Evolutionary conservation across 345 rosid species (phyloP).

Genomic region (Raphanus sativus): DNA sequence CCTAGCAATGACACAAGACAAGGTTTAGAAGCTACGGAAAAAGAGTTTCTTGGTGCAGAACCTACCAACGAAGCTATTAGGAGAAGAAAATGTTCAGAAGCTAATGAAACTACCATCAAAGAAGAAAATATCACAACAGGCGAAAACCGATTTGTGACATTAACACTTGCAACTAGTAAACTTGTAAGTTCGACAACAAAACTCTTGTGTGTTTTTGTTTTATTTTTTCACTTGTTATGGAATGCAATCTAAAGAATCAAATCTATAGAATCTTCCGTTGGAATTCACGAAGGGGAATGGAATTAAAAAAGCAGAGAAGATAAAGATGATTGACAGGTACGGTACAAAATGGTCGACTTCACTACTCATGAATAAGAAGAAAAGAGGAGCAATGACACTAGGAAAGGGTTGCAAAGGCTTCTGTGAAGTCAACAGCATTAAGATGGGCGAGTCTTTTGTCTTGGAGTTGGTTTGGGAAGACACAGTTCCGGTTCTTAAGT

Average conservation of each 20-base stretch:
- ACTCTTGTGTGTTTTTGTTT: background rate
- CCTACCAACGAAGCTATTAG: no score
- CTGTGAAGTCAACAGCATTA: slow-evolving; percentile 11
- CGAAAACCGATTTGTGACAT: slow-evolving; percentile 7
- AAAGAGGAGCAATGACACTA: slow-evolving; percentile 6
- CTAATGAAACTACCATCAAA: background rate
- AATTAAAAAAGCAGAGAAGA: slow-evolving; percentile 1
- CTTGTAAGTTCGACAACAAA: slow-evolving; percentile 18
- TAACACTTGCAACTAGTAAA: background rate
- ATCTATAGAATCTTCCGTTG: slow-evolving; percentile 17
- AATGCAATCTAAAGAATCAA: background rate
- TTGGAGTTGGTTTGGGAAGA: slow-evolving; percentile 31
- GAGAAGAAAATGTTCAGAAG: no score
- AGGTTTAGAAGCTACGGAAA: background rate
- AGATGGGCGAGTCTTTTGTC: slow-evolving; percentile 12
- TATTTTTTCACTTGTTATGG: background rate
- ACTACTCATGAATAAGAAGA: background rate
- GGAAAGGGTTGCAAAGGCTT: slow-evolving; percentile 5
- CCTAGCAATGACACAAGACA: slow-evolving; percentile 13
- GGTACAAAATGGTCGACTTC: slow-evolving; percentile 10
- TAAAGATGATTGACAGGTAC: slow-evolving; percentile 8
- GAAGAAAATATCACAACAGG: background rate
- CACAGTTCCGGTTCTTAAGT: slow-evolving; percentile 23
- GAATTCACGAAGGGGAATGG: slow-evolving; percentile 9
- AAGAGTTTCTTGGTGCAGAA: background rate